These are phyloP conservation scores for Fusarium nurragi DNA, from an alignment of 2,329 filamentous ascomycete genomes.

Conservation along the genomic window DNA sequence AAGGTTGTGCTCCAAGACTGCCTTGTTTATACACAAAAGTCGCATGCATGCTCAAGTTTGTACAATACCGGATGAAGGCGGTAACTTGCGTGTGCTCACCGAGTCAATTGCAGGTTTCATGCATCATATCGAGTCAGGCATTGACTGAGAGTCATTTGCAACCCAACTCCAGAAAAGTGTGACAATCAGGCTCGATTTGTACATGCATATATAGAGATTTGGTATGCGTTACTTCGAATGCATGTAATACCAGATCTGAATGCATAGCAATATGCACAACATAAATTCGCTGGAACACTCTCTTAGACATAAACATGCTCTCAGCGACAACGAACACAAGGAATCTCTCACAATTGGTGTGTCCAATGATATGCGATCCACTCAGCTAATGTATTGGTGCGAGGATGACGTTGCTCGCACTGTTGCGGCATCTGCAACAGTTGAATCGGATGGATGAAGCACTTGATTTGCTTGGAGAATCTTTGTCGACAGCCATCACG, in stretches of 20 bases:
- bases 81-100: neutral
- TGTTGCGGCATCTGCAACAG: constrained; percentile 33
- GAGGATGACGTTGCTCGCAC: constrained; percentile 33
- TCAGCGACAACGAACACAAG: constrained; percentile 10
- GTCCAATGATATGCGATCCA: constrained; percentile 18
- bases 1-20: constrained; percentile 21
- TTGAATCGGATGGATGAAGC: neutral
- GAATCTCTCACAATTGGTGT: constrained; percentile 12
- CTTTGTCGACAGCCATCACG: constrained; percentile 5
- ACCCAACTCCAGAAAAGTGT: neutral
- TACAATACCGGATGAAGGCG: constrained; percentile 3
- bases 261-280: constrained; percentile 43
- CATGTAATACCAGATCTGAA: constrained; percentile 35
- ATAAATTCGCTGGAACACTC: constrained; percentile 29
- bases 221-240: constrained; percentile 13
- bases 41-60: constrained; percentile 8
- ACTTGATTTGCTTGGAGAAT: constrained; percentile 11
- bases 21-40: constrained; percentile 7
- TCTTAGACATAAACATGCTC: constrained; percentile 20
- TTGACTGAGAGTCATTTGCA: constrained; percentile 22
- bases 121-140: constrained; percentile 29
- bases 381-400: constrained; percentile 14
- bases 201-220: neutral
- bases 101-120: constrained; percentile 30
- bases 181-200: constrained; percentile 8